Conservation (phyloP, 2,329 filamentous ascomycete genomes). For the Fusarium sp. region DNA sequence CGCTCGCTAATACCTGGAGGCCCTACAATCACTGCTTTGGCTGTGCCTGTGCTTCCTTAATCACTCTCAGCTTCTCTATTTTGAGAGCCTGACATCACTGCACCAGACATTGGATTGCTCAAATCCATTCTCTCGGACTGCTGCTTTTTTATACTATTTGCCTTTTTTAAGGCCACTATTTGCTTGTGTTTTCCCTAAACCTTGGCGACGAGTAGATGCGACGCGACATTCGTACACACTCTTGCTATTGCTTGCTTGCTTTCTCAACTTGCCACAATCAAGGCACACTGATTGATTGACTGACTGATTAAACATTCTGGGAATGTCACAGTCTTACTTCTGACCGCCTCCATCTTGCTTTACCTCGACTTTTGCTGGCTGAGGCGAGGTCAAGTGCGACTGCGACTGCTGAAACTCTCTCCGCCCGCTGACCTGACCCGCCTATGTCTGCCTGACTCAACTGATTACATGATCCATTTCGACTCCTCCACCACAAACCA, state of each 20-base stretch:
- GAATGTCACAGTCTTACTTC: constrained; percentile 17
- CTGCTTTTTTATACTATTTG: neutral
- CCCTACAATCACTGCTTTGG: neutral
- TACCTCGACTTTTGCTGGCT: constrained; percentile 4
- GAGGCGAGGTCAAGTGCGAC: constrained; percentile 7
- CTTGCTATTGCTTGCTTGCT: neutral
- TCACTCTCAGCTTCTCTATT: constrained; percentile 2
- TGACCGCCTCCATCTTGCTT: neutral
- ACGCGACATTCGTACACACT: constrained; percentile 10
- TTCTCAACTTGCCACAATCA: constrained; percentile 1
- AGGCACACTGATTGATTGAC: constrained; percentile 6
- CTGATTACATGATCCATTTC: constrained; percentile 45
- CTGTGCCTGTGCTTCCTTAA: constrained; percentile 2
- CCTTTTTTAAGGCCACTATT: constrained; percentile 3
- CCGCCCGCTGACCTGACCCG: constrained; percentile 35
- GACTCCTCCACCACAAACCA: constrained; percentile 36
- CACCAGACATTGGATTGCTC: constrained; percentile 6
- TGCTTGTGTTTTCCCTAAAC: neutral
- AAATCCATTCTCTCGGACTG: neutral
- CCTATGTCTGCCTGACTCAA: constrained; percentile 31
- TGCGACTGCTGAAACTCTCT: constrained; percentile 16
- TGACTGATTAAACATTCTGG: constrained; percentile 26
- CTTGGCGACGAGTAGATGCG: constrained; percentile 12
- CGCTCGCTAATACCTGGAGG: constrained; percentile 32
- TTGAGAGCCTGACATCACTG: constrained; percentile 35